Evolutionary conservation across 208 protist genomes (phyloP).

Genomic region (Crithidia thermophila): DNA sequence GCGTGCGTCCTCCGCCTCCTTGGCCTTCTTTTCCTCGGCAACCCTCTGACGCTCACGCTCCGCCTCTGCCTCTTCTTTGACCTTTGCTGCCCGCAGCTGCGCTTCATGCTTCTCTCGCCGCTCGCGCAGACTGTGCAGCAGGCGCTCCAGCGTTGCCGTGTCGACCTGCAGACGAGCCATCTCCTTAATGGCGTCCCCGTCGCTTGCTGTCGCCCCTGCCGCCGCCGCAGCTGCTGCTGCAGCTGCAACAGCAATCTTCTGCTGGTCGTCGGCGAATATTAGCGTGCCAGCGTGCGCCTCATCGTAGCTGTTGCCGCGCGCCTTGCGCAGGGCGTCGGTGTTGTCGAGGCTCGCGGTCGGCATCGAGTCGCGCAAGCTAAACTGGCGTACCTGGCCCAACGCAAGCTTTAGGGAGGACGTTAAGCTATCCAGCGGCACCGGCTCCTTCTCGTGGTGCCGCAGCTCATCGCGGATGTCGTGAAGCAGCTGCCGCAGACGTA

Average conservation of each 20-base stretch:
- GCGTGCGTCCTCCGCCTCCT: neutral
- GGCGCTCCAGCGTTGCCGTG: slow-evolving; percentile 15
- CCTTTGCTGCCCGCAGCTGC: slow-evolving; percentile 3
- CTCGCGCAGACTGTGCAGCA: slow-evolving; percentile 12
- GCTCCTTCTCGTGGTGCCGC: neutral
- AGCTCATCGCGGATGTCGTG: slow-evolving; percentile 8
- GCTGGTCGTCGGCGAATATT: neutral
- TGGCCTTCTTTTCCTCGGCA: neutral
- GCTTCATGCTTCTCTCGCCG: slow-evolving; percentile 5
- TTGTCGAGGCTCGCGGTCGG: neutral
- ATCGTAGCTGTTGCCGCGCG: neutral
- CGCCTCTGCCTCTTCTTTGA: neutral
- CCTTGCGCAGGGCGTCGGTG: neutral
- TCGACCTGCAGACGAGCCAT: neutral
- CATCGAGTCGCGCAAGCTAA: neutral
- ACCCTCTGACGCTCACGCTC: neutral
- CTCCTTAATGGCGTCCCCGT: neutral
- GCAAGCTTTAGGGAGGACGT: slow-evolving; percentile 6
- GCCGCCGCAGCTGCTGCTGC: neutral
- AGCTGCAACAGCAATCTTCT: neutral
- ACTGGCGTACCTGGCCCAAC: neutral
- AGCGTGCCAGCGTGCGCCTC: slow-evolving; percentile 5
- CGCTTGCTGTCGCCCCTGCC: neutral
- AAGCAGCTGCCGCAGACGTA: slow-evolving; percentile 7
- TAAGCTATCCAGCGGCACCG: slow-evolving; percentile 10